phyloP scores from a whole-genome alignment of 2,329 filamentous ascomycete genomes.

The Aspergillus pseudoviridinutans region DNA sequence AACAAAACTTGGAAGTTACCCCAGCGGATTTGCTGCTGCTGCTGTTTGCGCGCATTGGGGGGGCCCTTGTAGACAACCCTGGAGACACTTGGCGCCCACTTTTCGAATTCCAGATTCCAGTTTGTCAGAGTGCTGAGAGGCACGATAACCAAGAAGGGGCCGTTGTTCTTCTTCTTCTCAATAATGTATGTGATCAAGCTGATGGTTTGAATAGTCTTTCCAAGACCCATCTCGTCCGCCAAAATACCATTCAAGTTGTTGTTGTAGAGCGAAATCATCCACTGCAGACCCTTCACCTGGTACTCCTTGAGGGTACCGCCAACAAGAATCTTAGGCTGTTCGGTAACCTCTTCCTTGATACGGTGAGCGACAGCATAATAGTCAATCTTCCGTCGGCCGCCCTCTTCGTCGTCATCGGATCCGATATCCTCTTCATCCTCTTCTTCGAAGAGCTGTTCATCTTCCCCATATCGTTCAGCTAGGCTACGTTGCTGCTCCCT shows the following conservation, averaged over 20 bases:
- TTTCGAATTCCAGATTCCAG: constrained; percentile 98
- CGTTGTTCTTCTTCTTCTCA: constrained; percentile 86
- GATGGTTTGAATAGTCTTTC: constrained; percentile 99
- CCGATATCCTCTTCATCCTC: constrained; percentile 65
- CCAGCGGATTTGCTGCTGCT: constrained; percentile 90
- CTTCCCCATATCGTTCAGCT: constrained; percentile 71
- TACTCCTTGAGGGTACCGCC: constrained; percentile 95
- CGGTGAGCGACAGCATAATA: constrained; percentile 98
- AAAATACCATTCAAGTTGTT: constrained; percentile 99
- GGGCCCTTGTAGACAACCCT: constrained; percentile 97
- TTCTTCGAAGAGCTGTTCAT: constrained; percentile 49
- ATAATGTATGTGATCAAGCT: constrained; percentile 96
- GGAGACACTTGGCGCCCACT: constrained; percentile 86
- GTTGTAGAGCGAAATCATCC: constrained; percentile 99
- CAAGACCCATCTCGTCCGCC: constrained; percentile 98
- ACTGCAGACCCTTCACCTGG: constrained; percentile 96
- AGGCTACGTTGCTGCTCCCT: constrained; percentile 87
- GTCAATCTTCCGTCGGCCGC: constrained; percentile 73
- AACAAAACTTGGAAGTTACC: constrained; percentile 94
- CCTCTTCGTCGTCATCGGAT: constrained; percentile 62
- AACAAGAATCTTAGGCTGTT: constrained; percentile 80
- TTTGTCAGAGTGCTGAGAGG: constrained; percentile 96
- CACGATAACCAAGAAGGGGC: constrained; percentile 94
- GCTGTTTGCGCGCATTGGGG: constrained; percentile 78
- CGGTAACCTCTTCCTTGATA: constrained; percentile 83